Base-by-base conservation (phyloP, 2,329 filamentous ascomycete species). In the Cladosporium phlei region DNA sequence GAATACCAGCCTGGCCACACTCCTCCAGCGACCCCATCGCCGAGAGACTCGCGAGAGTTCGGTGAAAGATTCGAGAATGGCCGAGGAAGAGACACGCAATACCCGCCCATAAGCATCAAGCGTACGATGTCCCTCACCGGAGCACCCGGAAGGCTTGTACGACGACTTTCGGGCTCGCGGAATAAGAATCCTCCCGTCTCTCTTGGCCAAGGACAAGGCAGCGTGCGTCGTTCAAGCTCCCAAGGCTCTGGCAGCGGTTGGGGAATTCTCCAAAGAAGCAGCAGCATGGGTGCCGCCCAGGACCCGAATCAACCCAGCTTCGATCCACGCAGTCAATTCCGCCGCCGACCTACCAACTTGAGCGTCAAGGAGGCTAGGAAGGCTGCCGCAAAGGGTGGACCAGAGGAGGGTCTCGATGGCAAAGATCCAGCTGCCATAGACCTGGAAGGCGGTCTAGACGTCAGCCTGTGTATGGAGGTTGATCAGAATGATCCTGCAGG, bases 401-500 rank as follows among this genome's bases (percentile, higher is more conserved):
- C 83, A 55, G 69, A 76, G 55, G 76, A 74, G 57, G 75, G 77
- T 52, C 69, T 57, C 62, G 75, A 65, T 65, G 72, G 75, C 30
- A 71, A 72, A 14, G 72, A 73, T 33, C 75, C 78, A 8, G 78
- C 67, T 38, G 69, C 72, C 46, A 72, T 97, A 49, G 82, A 95
- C 60, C 74, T 96, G 0, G 80, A 93, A 61, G 85, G 85, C 22
- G 89, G 88, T 0, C 72, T 98, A 8, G 89, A 96, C 55, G 83
- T 98, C 27, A 86, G 82, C 40, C 69, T 98, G 33, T 95, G 96
- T 58, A 82, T 95, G 52, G 93, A 98, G 68, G 81, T 96, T 51
- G 89, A 85, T 58, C 79, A 86, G 34, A 82, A 80, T 52, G 89
- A 98, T 58, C 91, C 93, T 1, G 78, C 86, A 0, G 94, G 93